Conservation (phyloP, 495 filamentous ascomycete genomes). For the Penicillium lividum region DNA sequence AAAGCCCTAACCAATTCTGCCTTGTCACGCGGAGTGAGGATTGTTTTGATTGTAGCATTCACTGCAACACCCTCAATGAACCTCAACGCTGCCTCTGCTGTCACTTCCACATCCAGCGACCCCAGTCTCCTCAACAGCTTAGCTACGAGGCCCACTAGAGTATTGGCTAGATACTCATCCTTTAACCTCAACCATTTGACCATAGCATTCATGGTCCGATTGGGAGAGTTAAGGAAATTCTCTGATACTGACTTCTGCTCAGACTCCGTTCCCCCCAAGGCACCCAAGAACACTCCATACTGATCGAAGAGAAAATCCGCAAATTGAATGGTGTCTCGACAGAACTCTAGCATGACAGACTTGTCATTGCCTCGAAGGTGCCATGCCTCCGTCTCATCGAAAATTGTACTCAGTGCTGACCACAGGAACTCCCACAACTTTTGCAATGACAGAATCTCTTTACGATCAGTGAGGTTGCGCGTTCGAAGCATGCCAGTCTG, state of each 20-base stretch:
- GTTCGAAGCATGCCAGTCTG: slow-evolving; percentile 77
- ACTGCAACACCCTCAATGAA: slow-evolving; percentile 63
- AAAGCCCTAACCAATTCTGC: slow-evolving; percentile 78
- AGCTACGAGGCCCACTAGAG: slow-evolving; percentile 64
- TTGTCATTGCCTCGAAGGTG: slow-evolving; percentile 66
- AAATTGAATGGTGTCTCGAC: slow-evolving; percentile 89
- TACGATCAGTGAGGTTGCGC: slow-evolving; percentile 54
- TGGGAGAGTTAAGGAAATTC: slow-evolving; percentile 57
- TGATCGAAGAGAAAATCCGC: slow-evolving; percentile 82
- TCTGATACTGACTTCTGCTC: slow-evolving; percentile 44
- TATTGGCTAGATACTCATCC: slow-evolving; percentile 77
- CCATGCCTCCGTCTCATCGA: slow-evolving; percentile 80
- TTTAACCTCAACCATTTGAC: slow-evolving; percentile 82
- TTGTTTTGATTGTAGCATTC: slow-evolving; percentile 63
- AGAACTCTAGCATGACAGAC: slow-evolving; percentile 81
- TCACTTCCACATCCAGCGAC: slow-evolving; percentile 66
- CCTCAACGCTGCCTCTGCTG: slow-evolving; percentile 57
- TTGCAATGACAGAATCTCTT: slow-evolving; percentile 63
- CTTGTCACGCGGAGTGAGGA: slow-evolving; percentile 72
- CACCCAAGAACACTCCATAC: slow-evolving; percentile 73
- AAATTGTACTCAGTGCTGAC: slow-evolving; percentile 76
- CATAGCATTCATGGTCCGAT: slow-evolving; percentile 63
- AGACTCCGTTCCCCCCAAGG: slow-evolving; percentile 51
- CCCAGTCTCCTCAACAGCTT: slow-evolving; percentile 75
- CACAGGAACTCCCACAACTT: slow-evolving; percentile 83